Base-by-base conservation (phyloP, 306 rosid genomes). In the Malus sieversii region DNA sequence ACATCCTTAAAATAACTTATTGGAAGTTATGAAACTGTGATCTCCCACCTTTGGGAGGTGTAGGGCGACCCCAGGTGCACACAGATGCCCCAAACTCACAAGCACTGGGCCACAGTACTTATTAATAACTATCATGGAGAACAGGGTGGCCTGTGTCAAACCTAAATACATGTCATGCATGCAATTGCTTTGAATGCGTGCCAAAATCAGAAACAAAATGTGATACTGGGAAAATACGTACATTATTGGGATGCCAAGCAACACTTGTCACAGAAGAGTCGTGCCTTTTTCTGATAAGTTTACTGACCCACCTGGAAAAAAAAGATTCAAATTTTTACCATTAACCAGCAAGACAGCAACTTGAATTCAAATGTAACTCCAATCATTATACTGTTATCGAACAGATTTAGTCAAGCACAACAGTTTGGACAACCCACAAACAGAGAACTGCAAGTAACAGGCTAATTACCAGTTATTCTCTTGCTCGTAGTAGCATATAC, bases 201-300 rank as follows among this genome's bases (percentile, higher is more conserved):
- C 23, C 12, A 48, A 60, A 9, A 45, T 58, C 10, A 42, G 22
- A 63, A 12, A 33, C 48, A 73, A 63, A 53, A 78, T 73, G 46
- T 20, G 19, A 53, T 38, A 16, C 22, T 40, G 60, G 52, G 78
- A 77, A 75, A 69, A 69, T 69, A 72, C 93, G 8, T 70, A 93
- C 99, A 89, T 95, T 95, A 83, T 92, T 68, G 10, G 99, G 97
- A 87, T 95, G 97, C 97, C 99, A 95, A 81, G 97, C 92, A 64
- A 95, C 97, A 80, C 86, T 84, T 32, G 97, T 95, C 82, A 95
- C 97, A 42, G 97, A 95, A 82, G 99, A 95, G 38, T 90, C 90
- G 7, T 92, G 99, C 58, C 91, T 82, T 89, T 90, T 95, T 83
- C 97, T 87, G 83, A 95, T 88, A 80, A 92, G 93, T 85, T 95